phyloP scores from a whole-genome alignment of 2,329 filamentous ascomycete species.

The Seiridium unicorne region DNA sequence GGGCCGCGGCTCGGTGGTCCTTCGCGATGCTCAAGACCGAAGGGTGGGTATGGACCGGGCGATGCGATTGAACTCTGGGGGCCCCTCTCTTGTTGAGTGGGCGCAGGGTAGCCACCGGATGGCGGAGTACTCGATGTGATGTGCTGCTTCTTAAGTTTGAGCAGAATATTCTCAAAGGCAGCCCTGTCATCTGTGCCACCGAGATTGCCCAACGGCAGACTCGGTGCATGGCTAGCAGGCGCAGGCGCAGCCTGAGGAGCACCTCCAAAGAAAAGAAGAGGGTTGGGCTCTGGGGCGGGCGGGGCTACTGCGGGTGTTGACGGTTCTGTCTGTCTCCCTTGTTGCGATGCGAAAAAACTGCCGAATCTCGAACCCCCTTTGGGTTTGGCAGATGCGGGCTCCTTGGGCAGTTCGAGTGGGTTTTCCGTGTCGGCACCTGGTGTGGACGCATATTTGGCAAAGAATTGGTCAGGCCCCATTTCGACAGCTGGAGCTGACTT shows the following conservation, averaged over 20 bases:
- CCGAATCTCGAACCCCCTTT: slow-evolving; percentile 77
- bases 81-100: slow-evolving; percentile 24
- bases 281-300: slow-evolving; percentile 22
- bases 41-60: slow-evolving; percentile 48
- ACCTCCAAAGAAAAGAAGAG: slow-evolving; percentile 24
- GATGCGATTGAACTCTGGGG: slow-evolving; percentile 41
- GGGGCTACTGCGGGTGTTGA: slow-evolving; percentile 33
- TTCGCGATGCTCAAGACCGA: slow-evolving; percentile 39
- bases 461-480: slow-evolving; percentile 73
- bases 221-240: slow-evolving; percentile 4
- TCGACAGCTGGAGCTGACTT: slow-evolving; percentile 65
- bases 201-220: not conserved
- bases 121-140: slow-evolving; percentile 41
- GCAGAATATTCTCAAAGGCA: slow-evolving; percentile 78
- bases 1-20: slow-evolving; percentile 39
- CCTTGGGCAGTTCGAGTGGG: slow-evolving; percentile 46
- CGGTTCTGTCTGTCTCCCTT: slow-evolving; percentile 50
- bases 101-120: slow-evolving; percentile 30
- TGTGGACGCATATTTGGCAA: slow-evolving; percentile 53
- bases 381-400: slow-evolving; percentile 42
- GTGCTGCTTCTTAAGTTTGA: slow-evolving; percentile 71
- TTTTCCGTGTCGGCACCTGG: slow-evolving; percentile 47
- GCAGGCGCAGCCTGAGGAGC: slow-evolving; percentile 12
- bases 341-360: slow-evolving; percentile 69
- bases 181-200: slow-evolving; percentile 70